Evolutionary conservation across 192 early-diverging fungal species (phyloP).

Genomic region (Umbelopsis isabellina): DNA sequence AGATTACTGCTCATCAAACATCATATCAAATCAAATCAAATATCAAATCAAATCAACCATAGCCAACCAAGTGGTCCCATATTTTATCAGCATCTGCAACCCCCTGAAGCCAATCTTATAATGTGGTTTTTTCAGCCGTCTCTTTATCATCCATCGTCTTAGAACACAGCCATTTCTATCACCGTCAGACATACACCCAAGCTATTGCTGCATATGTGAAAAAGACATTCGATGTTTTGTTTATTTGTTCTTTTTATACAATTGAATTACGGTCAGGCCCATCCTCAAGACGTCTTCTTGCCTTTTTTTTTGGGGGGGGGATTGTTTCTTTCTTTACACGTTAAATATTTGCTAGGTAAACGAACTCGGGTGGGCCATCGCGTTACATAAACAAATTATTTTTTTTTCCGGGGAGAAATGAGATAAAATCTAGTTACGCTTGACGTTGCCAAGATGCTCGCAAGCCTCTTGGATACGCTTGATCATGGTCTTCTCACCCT

Average conservation of each 20-base stretch:
- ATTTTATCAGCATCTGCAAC: too few relatives aligned
- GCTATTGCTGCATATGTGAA: background rate
- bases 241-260: constrained; percentile 2
- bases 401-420: constrained; percentile 48
- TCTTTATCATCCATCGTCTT: background rate
- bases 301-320: background rate
- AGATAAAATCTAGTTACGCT: constrained; percentile 21
- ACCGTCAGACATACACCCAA: too few relatives aligned
- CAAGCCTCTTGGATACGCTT: constrained; percentile 82
- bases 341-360: too few relatives aligned
- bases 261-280: background rate
- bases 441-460: constrained; percentile 75
- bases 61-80: too few relatives aligned
- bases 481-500: constrained; percentile 87
- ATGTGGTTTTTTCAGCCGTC: too few relatives aligned
- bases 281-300: background rate
- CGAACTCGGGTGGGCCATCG: too few relatives aligned
- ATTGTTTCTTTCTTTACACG: background rate
- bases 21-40: too few relatives aligned
- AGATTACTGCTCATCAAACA: too few relatives aligned
- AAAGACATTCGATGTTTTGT: too few relatives aligned
- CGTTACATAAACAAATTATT: constrained; percentile 9
- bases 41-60: too few relatives aligned
- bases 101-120: too few relatives aligned
- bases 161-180: background rate